phyloP scores from a whole-genome alignment of 2,329 filamentous ascomycete species.

The Cladosporium sp. region DNA sequence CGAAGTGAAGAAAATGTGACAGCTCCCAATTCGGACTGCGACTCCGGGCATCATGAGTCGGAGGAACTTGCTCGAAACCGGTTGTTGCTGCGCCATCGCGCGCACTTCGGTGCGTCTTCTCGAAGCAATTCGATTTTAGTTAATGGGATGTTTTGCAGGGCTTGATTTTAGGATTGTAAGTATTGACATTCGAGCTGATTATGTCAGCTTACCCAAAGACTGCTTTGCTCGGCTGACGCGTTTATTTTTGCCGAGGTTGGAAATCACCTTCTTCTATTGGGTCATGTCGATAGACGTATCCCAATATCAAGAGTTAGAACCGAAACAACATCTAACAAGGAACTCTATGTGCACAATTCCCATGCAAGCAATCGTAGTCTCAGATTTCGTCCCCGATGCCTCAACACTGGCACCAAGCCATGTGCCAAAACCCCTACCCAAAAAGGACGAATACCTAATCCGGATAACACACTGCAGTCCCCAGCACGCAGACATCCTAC shows the following conservation, averaged over 20 bases:
- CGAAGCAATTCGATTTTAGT: no score
- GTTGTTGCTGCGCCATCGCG: no score
- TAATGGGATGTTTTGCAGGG: no score
- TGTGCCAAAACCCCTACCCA: constrained; percentile 31
- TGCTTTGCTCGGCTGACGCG: no score
- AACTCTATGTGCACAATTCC: no score
- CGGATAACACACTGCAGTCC: constrained; percentile 52
- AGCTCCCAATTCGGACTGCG: no score
- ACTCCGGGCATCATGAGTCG: neutral
- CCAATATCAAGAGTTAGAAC: neutral
- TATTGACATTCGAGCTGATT: no score
- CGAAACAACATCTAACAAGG: neutral
- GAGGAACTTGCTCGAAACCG: no score
- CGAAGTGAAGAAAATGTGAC: no score
- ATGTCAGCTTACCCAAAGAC: no score
- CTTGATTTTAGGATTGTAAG: no score
- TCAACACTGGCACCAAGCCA: constrained; percentile 25
- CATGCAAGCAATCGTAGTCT: constrained; percentile 42
- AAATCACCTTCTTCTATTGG: neutral
- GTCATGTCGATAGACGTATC: neutral
- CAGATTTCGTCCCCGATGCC: constrained; percentile 31
- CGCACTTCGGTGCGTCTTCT: no score
- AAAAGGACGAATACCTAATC: constrained; percentile 39
- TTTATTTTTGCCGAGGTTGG: neutral
- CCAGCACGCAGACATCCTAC: constrained; percentile 58